A percentile compares a stretch with the other conserved stretches of the same genome.
Evolutionary conservation across 116 monocot species (phyloP).

Genomic region (Dioscorea cayenensis): DNA sequence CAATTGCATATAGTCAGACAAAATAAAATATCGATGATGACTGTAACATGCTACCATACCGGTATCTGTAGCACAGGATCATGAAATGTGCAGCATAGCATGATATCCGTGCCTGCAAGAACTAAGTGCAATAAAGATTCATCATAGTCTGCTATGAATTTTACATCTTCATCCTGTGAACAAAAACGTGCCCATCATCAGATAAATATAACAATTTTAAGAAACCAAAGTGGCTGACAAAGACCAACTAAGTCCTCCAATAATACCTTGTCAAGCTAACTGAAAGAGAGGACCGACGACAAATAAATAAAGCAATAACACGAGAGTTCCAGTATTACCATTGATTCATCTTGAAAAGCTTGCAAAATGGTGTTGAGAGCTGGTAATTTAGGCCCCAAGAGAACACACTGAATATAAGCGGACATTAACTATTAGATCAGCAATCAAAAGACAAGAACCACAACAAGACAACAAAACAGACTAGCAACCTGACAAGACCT

Average conservation of each 20-base stretch:
- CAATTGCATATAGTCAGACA: too few species aligned
- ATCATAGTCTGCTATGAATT: slow-evolving; percentile 17
- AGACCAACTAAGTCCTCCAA: too few species aligned
- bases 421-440: too few species aligned
- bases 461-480: not conserved
- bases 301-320: too few species aligned
- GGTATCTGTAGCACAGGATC: slow-evolving; percentile 23
- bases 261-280: too few species aligned
- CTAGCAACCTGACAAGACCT: slow-evolving; percentile 16
- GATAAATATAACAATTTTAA: too few species aligned
- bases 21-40: too few species aligned
- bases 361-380: slow-evolving; percentile 1
- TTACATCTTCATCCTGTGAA: slow-evolving; percentile 18
- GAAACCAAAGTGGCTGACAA: too few species aligned
- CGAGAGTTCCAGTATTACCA: slow-evolving; percentile 2
- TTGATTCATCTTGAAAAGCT: slow-evolving; percentile 16
- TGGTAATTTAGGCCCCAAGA: slow-evolving; percentile 10
- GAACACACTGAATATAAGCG: slow-evolving; percentile 13
- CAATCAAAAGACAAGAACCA: not conserved
- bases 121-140: slow-evolving; percentile 24
- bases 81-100: slow-evolving; percentile 28
- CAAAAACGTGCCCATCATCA: not conserved
- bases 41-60: not conserved
- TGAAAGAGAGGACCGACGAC: too few species aligned
- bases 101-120: slow-evolving; percentile 28